A percentile compares a stretch with the other conserved stretches of the same genome.
These are phyloP conservation scores for Leccinum angustisporum DNA, from an alignment of 1,284 basidiomycete genomes.

Conservation along the genomic window DNA sequence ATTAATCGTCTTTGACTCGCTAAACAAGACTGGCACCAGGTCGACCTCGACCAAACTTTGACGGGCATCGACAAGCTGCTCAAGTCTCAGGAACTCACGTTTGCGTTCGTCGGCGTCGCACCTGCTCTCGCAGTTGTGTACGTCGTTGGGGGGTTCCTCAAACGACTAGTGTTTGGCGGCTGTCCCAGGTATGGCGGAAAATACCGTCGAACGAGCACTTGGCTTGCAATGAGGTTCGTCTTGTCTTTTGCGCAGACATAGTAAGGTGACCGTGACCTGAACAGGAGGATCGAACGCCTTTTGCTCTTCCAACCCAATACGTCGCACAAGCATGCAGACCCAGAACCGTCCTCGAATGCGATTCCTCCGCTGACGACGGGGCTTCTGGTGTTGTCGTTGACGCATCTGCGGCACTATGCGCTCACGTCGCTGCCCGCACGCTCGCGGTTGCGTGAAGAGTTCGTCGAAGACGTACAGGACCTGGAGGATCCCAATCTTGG, in stretches of 20 bases:
- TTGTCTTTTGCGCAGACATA: neutral
- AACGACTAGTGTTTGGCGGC: slow-evolving; percentile 27
- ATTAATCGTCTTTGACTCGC: neutral
- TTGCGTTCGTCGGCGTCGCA: slow-evolving; percentile 96
- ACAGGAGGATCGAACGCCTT: slow-evolving; percentile 52
- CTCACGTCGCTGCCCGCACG: slow-evolving; percentile 51
- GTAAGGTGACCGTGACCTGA: too few species aligned
- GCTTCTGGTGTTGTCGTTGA: slow-evolving; percentile 70
- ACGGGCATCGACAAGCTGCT: slow-evolving; percentile 89
- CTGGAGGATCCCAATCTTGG: slow-evolving; percentile 75
- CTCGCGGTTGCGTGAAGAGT: slow-evolving; percentile 69
- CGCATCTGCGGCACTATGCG: slow-evolving; percentile 65
- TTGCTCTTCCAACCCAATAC: slow-evolving; percentile 51
- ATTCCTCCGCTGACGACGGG: slow-evolving; percentile 67
- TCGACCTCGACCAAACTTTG: slow-evolving; percentile 88
- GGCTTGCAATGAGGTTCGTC: slow-evolving; percentile 62
- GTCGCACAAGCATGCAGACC: slow-evolving; percentile 10
- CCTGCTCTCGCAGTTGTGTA: slow-evolving; percentile 86
- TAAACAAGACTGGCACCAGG: slow-evolving; percentile 43
- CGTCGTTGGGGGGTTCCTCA: slow-evolving; percentile 55
- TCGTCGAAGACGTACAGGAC: slow-evolving; percentile 84
- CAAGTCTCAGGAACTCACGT: slow-evolving; percentile 93
- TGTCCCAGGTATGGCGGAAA: slow-evolving; percentile 54
- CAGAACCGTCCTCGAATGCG: slow-evolving; percentile 17
- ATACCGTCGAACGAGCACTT: slow-evolving; percentile 47